Conservation (phyloP, 176 grass and related monocot species). For the Guadua angustifolia region DNA sequence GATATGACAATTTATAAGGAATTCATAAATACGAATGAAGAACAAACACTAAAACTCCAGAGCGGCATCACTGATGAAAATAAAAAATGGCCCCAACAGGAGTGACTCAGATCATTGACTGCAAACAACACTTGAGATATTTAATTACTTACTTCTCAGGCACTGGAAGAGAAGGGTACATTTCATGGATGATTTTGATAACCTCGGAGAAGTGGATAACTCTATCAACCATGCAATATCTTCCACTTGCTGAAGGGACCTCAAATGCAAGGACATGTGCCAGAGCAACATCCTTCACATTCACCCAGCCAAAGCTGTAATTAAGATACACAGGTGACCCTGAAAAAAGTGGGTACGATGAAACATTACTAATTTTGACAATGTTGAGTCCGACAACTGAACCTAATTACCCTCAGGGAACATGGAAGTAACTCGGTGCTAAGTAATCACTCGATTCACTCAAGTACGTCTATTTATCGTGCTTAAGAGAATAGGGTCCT, state of each 20-base stretch:
- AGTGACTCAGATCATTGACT: not conserved
- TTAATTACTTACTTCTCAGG: constrained; percentile 52
- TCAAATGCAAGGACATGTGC: constrained; percentile 55
- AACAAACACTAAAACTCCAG: not conserved
- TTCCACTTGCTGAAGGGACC: constrained; percentile 47
- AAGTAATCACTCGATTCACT: too few species aligned
- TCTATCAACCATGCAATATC: constrained; percentile 50
- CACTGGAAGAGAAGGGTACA: constrained; percentile 47
- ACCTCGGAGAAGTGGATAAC: constrained; percentile 41
- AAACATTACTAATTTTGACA: constrained; percentile 1
- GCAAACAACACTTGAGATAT: not conserved
- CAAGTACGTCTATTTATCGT: not conserved
- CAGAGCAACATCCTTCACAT: constrained; percentile 55
- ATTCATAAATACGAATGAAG: not conserved
- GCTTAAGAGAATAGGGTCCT: not conserved
- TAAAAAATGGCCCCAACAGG: not conserved
- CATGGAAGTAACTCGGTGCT: not conserved
- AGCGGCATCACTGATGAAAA: not conserved
- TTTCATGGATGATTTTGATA: constrained; percentile 48
- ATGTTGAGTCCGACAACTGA: not conserved
- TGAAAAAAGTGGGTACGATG: constrained; percentile 18
- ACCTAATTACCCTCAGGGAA: not conserved
- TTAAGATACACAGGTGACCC: constrained; percentile 50
- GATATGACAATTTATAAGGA: not conserved
- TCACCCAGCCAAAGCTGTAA: constrained; percentile 41